Evolutionary conservation across 176 grass and related monocot species (phyloP).

Genomic region (Chloris gayana): DNA sequence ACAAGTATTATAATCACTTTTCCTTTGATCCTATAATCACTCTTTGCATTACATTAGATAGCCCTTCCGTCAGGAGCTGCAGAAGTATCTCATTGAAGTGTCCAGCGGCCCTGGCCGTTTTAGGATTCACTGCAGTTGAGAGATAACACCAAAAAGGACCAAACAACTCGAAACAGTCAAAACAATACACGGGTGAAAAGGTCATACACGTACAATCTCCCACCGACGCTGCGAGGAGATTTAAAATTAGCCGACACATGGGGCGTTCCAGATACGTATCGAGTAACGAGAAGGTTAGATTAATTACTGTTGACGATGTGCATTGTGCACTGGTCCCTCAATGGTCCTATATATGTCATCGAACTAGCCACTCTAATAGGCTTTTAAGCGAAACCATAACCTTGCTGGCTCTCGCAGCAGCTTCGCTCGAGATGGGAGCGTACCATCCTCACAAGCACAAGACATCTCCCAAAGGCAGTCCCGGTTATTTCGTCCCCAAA

Average conservation of each 20-base stretch:
- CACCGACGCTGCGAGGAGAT: background rate
- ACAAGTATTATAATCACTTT: too few species aligned
- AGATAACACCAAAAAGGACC: too few species aligned
- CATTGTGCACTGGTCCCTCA: background rate
- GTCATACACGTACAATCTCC: background rate
- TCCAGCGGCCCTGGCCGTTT: too few species aligned
- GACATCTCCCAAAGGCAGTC: background rate
- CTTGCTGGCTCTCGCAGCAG: background rate
- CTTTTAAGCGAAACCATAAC: background rate
- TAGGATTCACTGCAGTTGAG: too few species aligned
- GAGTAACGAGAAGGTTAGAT: background rate
- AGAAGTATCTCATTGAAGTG: too few species aligned
- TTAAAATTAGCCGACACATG: too few species aligned
- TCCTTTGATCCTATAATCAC: too few species aligned
- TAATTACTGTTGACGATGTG: background rate
- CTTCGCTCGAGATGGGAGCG: slow-evolving; percentile 3
- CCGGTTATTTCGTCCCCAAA: slow-evolving; percentile 3
- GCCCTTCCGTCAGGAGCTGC: too few species aligned
- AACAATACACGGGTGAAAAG: too few species aligned
- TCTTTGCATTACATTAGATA: too few species aligned
- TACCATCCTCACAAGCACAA: slow-evolving; percentile 5
- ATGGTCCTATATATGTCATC: background rate
- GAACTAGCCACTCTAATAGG: background rate
- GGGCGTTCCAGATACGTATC: background rate
- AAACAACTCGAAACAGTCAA: too few species aligned